Base-by-base conservation (phyloP, 1,284 basidiomycete species). In the Papiliotrema nemorosa region DNA sequence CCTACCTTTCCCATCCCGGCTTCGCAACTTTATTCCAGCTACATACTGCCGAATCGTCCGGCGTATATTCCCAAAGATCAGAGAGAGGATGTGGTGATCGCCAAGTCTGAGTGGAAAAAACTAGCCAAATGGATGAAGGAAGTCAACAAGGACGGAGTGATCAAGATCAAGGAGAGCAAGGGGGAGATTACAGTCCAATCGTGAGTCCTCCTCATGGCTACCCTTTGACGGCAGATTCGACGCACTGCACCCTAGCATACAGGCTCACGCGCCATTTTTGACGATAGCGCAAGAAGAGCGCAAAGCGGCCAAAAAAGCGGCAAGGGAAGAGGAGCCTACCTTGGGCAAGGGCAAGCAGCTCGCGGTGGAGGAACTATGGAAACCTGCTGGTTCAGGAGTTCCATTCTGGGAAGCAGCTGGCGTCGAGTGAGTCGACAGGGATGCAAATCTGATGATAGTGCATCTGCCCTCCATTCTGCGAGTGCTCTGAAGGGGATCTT, bases 101-200 rank as follows among this genome's bases (percentile, higher is more conserved):
- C 44, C 13, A 68, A 68, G 25, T 64, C 60, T 2, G 79, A 80
- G 7, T 81, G 85, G 77, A 93, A 91, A 72, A 88, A 88, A 36
- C 79, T 92, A 18, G 81, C 84, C 2, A 78, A 82, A 1, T 90
- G 92, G 74, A 79, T 93, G 64, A 90, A 88, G 66, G 66, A 80
- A 20, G 77, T 79, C 4, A 84, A 86, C 53, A 91, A 90, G 67
- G 81, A 83, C 5, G 81, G 81, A 0, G 66, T 92, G 16, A 59
- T 93, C 26, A 82, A 82, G 18, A 76, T 86, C 24, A 94, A 93
- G 66, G 81, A 87, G 42, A 77, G 78, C 14, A 84, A 85, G 54
- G 80, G 83, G 0, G 88, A 72, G 34, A 59, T 66, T 2, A 58
- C 60, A 3, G 61, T 74, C 18, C 57, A 60, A 21, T 45, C 54